These are phyloP conservation scores for Fusarium illudens DNA, from an alignment of 2,329 filamentous ascomycete species.

Conservation along the genomic window DNA sequence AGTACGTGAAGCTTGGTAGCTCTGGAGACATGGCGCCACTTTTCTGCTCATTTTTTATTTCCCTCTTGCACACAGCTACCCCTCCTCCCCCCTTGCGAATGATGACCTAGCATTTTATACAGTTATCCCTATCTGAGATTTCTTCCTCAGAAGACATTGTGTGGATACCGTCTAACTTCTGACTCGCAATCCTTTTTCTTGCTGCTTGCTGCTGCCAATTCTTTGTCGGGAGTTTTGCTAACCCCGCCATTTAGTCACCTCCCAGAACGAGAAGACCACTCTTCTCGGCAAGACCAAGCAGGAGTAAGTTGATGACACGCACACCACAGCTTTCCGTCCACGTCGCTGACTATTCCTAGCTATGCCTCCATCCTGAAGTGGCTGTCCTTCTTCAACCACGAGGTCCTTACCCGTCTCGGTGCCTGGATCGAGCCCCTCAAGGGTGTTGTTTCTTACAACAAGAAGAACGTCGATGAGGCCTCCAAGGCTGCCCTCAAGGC, in stretches of 20 bases:
- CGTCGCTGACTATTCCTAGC: conserved; percentile 51
- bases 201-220: conserved; percentile 41
- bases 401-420: conserved; percentile 78
- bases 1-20: conserved; percentile 75
- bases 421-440: conserved; percentile 88
- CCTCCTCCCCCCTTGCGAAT: conserved; percentile 46
- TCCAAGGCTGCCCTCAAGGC: conserved; percentile 74
- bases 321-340: background rate
- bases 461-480: conserved; percentile 90
- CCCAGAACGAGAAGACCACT: conserved; percentile 99
- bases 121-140: conserved; percentile 99
- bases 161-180: conserved; percentile 94
- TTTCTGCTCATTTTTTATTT: conserved; percentile 44
- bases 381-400: conserved; percentile 96
- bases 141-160: conserved; percentile 56
- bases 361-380: conserved; percentile 98
- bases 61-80: conserved; percentile 1
- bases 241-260: conserved; percentile 75
- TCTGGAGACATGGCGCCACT: conserved; percentile 24
- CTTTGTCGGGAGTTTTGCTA: conserved; percentile 42
- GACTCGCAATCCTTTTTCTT: conserved; percentile 54
- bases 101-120: conserved; percentile 81
- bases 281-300: conserved; percentile 99
- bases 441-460: conserved; percentile 90
- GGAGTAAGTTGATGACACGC: conserved; percentile 69